Evolutionary conservation across 108 stramenopile genomes (phyloP).

Genomic region (Pseudonitzschia multistriata): DNA sequence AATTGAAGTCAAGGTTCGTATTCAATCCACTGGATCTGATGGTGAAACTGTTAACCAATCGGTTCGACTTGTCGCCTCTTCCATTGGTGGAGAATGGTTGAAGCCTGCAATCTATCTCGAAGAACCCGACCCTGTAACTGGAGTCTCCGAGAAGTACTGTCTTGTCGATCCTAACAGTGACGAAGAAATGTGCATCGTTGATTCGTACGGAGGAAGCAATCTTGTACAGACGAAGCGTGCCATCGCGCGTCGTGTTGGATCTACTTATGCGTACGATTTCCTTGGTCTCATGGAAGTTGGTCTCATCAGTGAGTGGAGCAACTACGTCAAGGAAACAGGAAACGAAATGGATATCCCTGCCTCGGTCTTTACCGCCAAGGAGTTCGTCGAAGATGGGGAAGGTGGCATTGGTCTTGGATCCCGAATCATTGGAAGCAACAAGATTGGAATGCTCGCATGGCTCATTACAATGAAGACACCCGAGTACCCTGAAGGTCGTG

Average conservation of each 20-base stretch:
- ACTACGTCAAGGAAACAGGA: conserved; percentile 55
- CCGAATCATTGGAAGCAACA: conserved; percentile 92
- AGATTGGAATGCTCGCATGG: conserved; percentile 98
- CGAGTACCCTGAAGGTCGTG: conserved; percentile 96
- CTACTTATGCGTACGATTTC: conserved; percentile 98
- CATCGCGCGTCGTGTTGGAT: conserved; percentile 94
- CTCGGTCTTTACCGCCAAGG: conserved; percentile 66
- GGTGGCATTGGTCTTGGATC: conserved; percentile 70
- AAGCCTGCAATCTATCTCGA: conserved; percentile 90
- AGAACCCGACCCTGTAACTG: conserved; percentile 90
- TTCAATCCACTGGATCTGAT: conserved; percentile 52
- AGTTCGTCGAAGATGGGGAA: conserved; percentile 75
- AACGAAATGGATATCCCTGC: conserved; percentile 52
- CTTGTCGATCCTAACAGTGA: conserved; percentile 67
- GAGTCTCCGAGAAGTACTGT: conserved; percentile 90
- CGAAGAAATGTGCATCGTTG: conserved; percentile 83
- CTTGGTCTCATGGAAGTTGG: conserved; percentile 94
- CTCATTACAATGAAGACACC: conserved; percentile 92
- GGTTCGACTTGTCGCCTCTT: conserved; percentile 93
- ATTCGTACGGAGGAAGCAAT: conserved; percentile 89
- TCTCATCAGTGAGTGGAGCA: conserved; percentile 76
- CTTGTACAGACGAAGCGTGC: conserved; percentile 93
- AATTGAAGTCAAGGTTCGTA: conserved; percentile 94
- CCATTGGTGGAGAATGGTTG: conserved; percentile 94
- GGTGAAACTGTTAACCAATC: conserved; percentile 69